phyloP scores from a whole-genome alignment of 768 basidiomycete species.

The Amanita subjunquillea region DNA sequence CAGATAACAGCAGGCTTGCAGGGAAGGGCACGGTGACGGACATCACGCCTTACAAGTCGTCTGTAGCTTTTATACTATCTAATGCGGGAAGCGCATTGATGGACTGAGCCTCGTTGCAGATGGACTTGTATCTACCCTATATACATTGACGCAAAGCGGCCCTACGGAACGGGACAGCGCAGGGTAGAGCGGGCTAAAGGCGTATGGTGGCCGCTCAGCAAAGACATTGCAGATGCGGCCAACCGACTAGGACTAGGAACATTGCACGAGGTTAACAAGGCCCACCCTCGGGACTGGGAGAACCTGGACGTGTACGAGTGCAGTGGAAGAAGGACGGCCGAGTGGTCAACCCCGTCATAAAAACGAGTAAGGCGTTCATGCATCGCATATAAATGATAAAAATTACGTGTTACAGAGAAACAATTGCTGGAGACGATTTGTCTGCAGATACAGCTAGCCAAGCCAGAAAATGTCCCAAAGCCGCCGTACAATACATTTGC shows the following conservation, averaged over 20 bases:
- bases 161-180: slow-evolving; percentile 75
- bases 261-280: slow-evolving; percentile 83
- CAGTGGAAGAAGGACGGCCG: slow-evolving; percentile 80
- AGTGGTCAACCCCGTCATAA: slow-evolving; percentile 57
- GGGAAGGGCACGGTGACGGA: slow-evolving; percentile 43
- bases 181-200: slow-evolving; percentile 70
- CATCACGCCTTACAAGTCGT: slow-evolving; percentile 81
- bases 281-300: slow-evolving; percentile 95
- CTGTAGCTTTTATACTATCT: slow-evolving; percentile 17
- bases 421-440: slow-evolving; percentile 68
- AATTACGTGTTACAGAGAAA: slow-evolving; percentile 43
- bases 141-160: slow-evolving; percentile 91
- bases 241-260: slow-evolving; percentile 66
- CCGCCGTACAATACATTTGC: slow-evolving; percentile 41
- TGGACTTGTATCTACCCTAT: slow-evolving; percentile 97
- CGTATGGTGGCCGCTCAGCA: slow-evolving; percentile 92
- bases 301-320: slow-evolving; percentile 91
- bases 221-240: slow-evolving; percentile 84
- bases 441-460: slow-evolving; percentile 59
- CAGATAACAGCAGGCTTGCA: slow-evolving; percentile 14
- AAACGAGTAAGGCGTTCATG: slow-evolving; percentile 49
- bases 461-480: slow-evolving; percentile 60
- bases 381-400: not conserved
- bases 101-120: slow-evolving; percentile 28
- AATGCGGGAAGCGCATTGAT: slow-evolving; percentile 9